phyloP scores from a whole-genome alignment of 208 protist genomes.

The Kentomonas sorsogonicus region DNA sequence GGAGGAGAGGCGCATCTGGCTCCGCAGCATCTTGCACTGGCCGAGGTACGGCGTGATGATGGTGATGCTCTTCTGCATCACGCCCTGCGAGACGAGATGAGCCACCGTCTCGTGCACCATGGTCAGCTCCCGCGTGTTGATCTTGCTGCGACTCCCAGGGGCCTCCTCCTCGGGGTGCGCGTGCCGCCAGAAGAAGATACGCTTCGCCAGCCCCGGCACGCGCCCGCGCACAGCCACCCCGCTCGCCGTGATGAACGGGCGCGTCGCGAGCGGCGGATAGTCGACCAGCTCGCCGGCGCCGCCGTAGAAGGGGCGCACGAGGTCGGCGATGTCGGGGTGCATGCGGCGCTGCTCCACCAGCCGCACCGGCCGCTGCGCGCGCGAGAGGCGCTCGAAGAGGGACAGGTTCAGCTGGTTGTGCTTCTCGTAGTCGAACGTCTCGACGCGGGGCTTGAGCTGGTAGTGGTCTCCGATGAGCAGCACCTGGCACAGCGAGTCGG shows the following conservation, averaged over 20 bases:
- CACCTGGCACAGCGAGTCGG: conserved; percentile 85
- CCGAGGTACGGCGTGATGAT: conserved; percentile 94
- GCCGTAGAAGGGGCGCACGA: conserved; percentile 86
- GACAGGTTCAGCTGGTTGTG: conserved; percentile 84
- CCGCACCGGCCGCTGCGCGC: conserved; percentile 40
- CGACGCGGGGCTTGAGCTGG: conserved; percentile 90
- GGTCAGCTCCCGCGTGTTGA: conserved; percentile 76
- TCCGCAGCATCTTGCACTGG: conserved; percentile 81
- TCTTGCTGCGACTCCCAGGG: conserved; percentile 73
- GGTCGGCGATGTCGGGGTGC: conserved; percentile 71
- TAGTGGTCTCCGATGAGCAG: conserved; percentile 91
- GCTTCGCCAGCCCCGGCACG: conserved; percentile 66
- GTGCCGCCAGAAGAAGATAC: conserved; percentile 89
- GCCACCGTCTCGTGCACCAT: conserved; percentile 71
- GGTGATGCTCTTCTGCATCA: conserved; percentile 86
- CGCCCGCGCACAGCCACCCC: conserved; percentile 23
- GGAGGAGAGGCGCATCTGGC: conserved; percentile 54
- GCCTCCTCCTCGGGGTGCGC: conserved; percentile 76
- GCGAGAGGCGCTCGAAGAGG: conserved; percentile 85
- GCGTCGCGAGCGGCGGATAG: conserved; percentile 36
- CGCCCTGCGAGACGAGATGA: conserved; percentile 77
- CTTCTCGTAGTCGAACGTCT: conserved; percentile 87
- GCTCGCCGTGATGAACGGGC: conserved; percentile 41
- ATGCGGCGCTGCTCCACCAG: conserved; percentile 90
- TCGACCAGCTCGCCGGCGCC: conserved; percentile 62